Evolutionary conservation across 2,329 filamentous ascomycete species (phyloP).

Genomic region (Camptophora hylomeconis): DNA sequence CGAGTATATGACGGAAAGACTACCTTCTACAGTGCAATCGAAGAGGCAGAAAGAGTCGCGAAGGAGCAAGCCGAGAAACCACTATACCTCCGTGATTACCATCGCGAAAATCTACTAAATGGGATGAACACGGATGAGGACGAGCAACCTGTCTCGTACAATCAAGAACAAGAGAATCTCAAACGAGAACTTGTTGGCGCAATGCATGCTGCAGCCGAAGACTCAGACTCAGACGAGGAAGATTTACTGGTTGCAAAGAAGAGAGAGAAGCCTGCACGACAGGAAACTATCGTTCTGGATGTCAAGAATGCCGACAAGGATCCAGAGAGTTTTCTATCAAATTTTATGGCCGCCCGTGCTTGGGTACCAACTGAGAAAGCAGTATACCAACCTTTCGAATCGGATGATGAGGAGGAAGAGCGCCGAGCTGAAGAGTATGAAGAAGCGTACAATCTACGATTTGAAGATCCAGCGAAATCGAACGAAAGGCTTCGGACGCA

Average conservation of each 20-base stretch:
- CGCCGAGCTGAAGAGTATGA: slow-evolving; percentile 75
- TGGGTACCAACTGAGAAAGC: slow-evolving; percentile 62
- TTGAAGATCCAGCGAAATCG: slow-evolving; percentile 78
- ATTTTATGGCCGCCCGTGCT: slow-evolving; percentile 83
- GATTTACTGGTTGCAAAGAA: slow-evolving; percentile 68
- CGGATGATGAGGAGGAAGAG: slow-evolving; percentile 71
- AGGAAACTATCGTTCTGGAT: slow-evolving; percentile 47
- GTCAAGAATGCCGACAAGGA: slow-evolving; percentile 70
- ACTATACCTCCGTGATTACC: slow-evolving; percentile 78
- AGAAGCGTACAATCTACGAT: slow-evolving; percentile 86
- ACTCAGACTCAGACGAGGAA: slow-evolving; percentile 36
- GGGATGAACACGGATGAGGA: slow-evolving; percentile 49
- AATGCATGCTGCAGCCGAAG: slow-evolving; percentile 53
- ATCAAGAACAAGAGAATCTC: slow-evolving; percentile 74
- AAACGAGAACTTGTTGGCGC: slow-evolving; percentile 67
- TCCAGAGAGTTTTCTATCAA: slow-evolving; percentile 84
- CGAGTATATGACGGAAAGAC: slow-evolving; percentile 70
- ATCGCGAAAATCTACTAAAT: slow-evolving; percentile 73
- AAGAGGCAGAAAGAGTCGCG: slow-evolving; percentile 25
- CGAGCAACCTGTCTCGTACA: slow-evolving; percentile 56
- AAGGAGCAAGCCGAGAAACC: slow-evolving; percentile 62
- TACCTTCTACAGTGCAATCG: slow-evolving; percentile 61
- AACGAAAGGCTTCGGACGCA: slow-evolving; percentile 84
- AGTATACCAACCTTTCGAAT: slow-evolving; percentile 73
- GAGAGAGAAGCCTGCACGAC: slow-evolving; percentile 22